Conservation (phyloP, 257 asterid genomes). For the Solanum appendiculatum region DNA sequence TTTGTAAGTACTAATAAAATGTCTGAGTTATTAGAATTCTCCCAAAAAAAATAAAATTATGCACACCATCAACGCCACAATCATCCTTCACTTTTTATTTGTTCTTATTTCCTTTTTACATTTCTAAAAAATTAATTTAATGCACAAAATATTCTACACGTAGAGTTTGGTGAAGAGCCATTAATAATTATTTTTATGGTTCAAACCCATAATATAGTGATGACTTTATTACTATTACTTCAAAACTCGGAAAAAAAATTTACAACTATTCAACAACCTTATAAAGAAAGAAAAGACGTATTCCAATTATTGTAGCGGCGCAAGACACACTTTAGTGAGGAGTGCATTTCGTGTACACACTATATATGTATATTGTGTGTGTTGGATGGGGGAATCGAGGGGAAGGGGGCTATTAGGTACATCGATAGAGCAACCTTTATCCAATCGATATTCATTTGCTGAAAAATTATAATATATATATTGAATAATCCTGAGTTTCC, state of each 20-base stretch:
- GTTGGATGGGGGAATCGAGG: background rate
- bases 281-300: background rate
- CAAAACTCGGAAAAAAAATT: background rate
- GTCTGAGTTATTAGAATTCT: background rate
- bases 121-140: background rate
- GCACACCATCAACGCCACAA: conserved; percentile 3
- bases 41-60: background rate
- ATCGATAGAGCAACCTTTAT: background rate
- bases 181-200: background rate
- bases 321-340: background rate
- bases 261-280: too few species aligned
- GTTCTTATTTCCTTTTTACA: background rate
- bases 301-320: background rate
- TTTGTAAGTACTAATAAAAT: background rate
- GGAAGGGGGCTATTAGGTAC: background rate
- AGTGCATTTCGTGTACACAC: background rate
- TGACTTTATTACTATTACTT: background rate
- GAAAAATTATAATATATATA: background rate
- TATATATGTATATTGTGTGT: too few species aligned
- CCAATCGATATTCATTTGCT: background rate
- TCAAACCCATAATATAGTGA: background rate
- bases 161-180: fast-evolving
- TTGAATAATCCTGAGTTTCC: fast-evolving
- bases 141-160: background rate
- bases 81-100: background rate